Evolutionary conservation across 2,329 filamentous ascomycete genomes (phyloP), one percentile per base, ranked within the genome.

Genomic region (Xylariaceae sp.): DNA sequence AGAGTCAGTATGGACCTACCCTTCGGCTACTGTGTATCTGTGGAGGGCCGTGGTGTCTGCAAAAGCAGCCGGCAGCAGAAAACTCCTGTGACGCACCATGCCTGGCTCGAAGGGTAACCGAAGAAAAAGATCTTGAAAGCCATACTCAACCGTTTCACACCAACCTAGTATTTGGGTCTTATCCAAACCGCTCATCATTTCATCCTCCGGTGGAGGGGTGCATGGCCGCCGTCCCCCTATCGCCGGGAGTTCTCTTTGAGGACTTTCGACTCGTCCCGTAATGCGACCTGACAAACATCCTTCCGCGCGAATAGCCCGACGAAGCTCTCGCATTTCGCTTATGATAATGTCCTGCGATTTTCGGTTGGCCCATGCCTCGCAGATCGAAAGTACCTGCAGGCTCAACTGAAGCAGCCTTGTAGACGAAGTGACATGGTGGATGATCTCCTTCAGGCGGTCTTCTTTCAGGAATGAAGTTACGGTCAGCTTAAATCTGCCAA

Each of bases 361-460:
- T 45, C 66, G 62, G 39, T 67, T 68, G 2, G 63, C 60, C 58
- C 61, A 66, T 18, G 68, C 51, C 6, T 64, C 64, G 17, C 67
- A 63, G 51, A 72, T 61, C 4, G 69, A 66, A n/a, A 72, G 51
- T 3, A 67, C 70, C 10, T 57, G 65, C 1, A 71, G 45, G 58
- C 69, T 72, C 7, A 72, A 51, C 11, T 72, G 64, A 8, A 71
- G 59, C 15, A 71, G 53, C 48, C 64, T 63, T 15, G 67, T 68
- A 23, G 69, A 68, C 7, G 68, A 68, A 10, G 44, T 62, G 41
- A 72, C 66, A 15, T 66, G 66, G 13, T 63, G 64, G 8, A 66
- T 44, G 0, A 69, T 59, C 6, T 69, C 62, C 35, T 64, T 62
- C 3, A 67, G 62, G 3, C 67, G 65, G 9, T 65, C 56, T 17